Conservation (phyloP, 2,329 filamentous ascomycete species). For the Fulvia fulva region DNA sequence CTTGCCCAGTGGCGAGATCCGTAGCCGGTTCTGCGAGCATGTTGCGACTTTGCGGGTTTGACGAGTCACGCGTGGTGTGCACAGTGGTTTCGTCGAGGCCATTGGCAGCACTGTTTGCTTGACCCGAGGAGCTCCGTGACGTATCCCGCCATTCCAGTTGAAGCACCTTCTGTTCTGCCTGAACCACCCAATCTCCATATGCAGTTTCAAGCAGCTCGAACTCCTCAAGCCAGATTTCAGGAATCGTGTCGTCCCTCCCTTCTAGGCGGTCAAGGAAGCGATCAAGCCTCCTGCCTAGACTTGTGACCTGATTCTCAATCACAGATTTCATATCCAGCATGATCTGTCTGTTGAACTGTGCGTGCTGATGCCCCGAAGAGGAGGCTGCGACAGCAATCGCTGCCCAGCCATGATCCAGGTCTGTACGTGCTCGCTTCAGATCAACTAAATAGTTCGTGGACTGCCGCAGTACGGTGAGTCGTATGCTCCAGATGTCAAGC, state of each 20-base stretch:
- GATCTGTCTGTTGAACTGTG: conserved; percentile 19
- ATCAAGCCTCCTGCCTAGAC: conserved; percentile 71
- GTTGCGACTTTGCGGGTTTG: background rate
- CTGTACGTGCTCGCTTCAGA: conserved; percentile 60
- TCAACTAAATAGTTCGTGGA: conserved; percentile 65
- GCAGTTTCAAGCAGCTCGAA: conserved; percentile 75
- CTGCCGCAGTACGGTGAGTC: conserved; percentile 69
- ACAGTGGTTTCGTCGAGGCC: background rate
- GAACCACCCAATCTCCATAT: conserved; percentile 76
- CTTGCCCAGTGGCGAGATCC: background rate
- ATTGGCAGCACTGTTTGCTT: background rate
- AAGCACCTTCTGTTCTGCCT: conserved; percentile 69
- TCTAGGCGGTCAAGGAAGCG: conserved; percentile 83
- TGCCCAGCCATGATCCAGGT: conserved; percentile 64
- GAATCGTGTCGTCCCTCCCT: conserved; percentile 76
- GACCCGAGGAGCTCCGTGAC: background rate
- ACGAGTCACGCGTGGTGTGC: background rate
- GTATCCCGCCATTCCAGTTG: conserved; percentile 54
- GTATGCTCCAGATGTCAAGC: conserved; percentile 73
- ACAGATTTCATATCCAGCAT: conserved; percentile 44
- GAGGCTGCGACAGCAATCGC: conserved; percentile 44
- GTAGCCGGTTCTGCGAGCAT: background rate
- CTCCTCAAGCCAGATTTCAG: conserved; percentile 79
- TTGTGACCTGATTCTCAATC: conserved; percentile 65
- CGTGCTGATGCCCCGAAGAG: conserved; percentile 3